Evolutionary conservation across 2,329 filamentous ascomycete genomes (phyloP).

Genomic region (Aspergillus pseudonomiae): DNA sequence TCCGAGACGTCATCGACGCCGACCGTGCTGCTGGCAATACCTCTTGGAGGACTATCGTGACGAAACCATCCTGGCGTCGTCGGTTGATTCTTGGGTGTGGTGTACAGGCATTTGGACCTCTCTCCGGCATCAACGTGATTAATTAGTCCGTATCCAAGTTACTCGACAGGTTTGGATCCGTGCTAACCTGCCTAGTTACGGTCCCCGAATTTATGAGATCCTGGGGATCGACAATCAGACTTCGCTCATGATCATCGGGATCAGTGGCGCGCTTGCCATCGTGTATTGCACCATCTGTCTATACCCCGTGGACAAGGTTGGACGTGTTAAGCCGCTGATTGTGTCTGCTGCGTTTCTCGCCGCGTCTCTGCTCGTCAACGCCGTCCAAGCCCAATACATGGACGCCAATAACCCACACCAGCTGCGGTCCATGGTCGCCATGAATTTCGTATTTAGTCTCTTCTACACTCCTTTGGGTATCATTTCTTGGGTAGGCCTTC

Average conservation of each 20-base stretch:
- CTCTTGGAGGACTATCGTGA: conserved; percentile 43
- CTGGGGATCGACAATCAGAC: conserved; percentile 47
- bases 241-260: conserved; percentile 54
- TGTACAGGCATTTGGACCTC: conserved; percentile 51
- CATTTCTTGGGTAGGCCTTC: conserved; percentile 40
- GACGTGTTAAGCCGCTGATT: conserved; percentile 52
- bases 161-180: background rate
- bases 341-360: conserved; percentile 44
- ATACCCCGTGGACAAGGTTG: conserved; percentile 47
- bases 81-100: conserved; percentile 50
- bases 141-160: conserved; percentile 32
- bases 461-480: conserved; percentile 48
- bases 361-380: conserved; percentile 42
- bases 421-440: conserved; percentile 48
- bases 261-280: conserved; percentile 52
- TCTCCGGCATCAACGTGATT: conserved; percentile 53
- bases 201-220: conserved; percentile 46
- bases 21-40: conserved; percentile 39
- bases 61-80: conserved; percentile 48
- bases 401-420: conserved; percentile 37
- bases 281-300: conserved; percentile 51
- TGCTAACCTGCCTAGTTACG: conserved; percentile 27
- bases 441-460: conserved; percentile 50
- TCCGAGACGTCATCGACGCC: conserved; percentile 41
- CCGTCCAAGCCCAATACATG: conserved; percentile 41